These are phyloP conservation scores for Barnettozyma hawaiiensis DNA, from an alignment of 1,139 yeast genomes.

Conservation along the genomic window DNA sequence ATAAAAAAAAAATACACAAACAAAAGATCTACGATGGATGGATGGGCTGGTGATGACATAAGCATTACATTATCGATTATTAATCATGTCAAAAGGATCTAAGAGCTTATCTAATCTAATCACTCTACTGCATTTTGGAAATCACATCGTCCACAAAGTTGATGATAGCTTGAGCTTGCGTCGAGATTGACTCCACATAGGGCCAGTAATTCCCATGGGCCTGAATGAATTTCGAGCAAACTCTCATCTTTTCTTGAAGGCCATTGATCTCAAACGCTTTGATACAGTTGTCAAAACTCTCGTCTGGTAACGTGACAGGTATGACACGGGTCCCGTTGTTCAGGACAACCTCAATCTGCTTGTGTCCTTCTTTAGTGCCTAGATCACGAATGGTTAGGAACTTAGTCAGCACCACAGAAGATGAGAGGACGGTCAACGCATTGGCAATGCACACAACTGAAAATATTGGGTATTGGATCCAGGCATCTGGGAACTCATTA, in stretches of 20 bases:
- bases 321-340: constrained; percentile 12
- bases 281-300: constrained; percentile 6
- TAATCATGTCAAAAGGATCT: too few relatives aligned
- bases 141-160: constrained; percentile 21
- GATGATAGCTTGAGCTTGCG: constrained; percentile 24
- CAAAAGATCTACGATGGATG: too few relatives aligned
- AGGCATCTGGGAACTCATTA: constrained; percentile 32
- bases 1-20: too few relatives aligned
- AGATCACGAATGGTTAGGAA: constrained; percentile 13
- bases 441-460: constrained; percentile 28
- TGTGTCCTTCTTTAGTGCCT: constrained; percentile 6
- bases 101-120: too few relatives aligned
- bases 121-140: constrained; percentile 3
- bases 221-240: constrained; percentile 21
- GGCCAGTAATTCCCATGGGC: constrained; percentile 27
- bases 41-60: too few relatives aligned
- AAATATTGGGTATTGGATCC: constrained; percentile 39
- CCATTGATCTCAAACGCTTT: constrained; percentile 13
- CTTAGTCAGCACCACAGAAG: constrained; percentile 20
- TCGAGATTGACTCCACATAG: constrained; percentile 21
- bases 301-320: constrained; percentile 11
- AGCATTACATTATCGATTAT: too few relatives aligned
- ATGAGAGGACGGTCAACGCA: constrained; percentile 21
- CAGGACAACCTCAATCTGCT: constrained; percentile 14
- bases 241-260: constrained; percentile 17